Base-by-base conservation (phyloP, 106 monocot species). In the Xerophyta viscosa region DNA sequence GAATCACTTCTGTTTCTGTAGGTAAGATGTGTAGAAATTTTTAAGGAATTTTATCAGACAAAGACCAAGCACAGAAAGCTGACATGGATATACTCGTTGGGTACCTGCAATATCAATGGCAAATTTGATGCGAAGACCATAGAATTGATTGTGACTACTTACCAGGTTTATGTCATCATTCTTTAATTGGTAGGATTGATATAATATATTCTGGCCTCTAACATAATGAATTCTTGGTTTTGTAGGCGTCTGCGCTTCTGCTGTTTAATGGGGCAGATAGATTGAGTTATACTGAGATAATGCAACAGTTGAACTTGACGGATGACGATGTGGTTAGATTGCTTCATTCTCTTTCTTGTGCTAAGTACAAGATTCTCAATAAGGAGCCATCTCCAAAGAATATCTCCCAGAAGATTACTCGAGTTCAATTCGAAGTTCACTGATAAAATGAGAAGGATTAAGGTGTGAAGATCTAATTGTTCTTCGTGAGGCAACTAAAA, bases 41-140 rank as follows among this genome's bases (percentile, higher is more conserved):
- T 94, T 52, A 84, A 73, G 48, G 84, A 88, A 66, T 94, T 81
- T 21, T 88, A 84, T 75, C 72, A 94, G 50, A 84, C 84, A 42
- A 94, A 84, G 75, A 88, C 88, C 53, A 94, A 94, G 33, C 87
- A 89, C 47, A 49, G 84, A 29, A 84, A 79, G 58, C 75, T 84
- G 19, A 68, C 84, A 47, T 84, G 75, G 75, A 84, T 79, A 63
- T 79, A 84, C 51, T 84, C 79, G 2, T 62, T 84, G 68, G 93
- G 93, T 33, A 88, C 80, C 12, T 88, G 93, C 37, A 81, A 88
- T 58, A 67, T 94, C 47, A 78, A 44, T 66, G 88, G 80, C 42
- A 94, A 88, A 74, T 94, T 94, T 68, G 83, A 84, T 11, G 19
- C 67, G 0, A 94, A 94, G 54, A 72, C 63, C 20, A 84, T 88